phyloP scores from a whole-genome alignment of 2,329 filamentous ascomycete genomes.

The Rhynchosporium agropyri region DNA sequence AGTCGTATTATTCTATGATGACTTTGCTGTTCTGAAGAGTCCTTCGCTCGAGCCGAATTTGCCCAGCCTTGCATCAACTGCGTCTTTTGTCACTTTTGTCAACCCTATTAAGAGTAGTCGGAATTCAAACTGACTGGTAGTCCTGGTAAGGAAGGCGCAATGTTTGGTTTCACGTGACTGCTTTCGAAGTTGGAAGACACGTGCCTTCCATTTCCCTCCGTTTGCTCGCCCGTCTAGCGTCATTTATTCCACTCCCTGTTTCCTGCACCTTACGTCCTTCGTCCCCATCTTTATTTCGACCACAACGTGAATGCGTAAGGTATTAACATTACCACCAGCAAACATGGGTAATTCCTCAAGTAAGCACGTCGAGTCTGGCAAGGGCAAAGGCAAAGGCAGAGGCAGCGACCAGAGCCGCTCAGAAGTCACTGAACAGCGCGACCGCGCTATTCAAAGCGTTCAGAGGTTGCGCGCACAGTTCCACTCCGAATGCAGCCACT shows the following conservation, averaged over 20 bases:
- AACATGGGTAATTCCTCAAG: constrained; percentile 10
- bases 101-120: neutral
- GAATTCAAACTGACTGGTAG: neutral
- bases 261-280: neutral
- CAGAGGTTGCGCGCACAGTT: constrained; percentile 19
- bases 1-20: neutral
- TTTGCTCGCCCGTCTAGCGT: neutral
- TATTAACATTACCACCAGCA: constrained; percentile 10
- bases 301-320: neutral
- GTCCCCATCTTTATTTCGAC: neutral
- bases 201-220: constrained; percentile 6
- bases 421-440: constrained; percentile 4
- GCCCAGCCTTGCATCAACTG: too few species aligned
- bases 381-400: constrained; percentile 14
- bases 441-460: constrained; percentile 3
- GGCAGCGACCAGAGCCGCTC: neutral
- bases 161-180: neutral
- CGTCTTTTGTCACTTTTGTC: too few species aligned
- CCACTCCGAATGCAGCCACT: constrained; percentile 12
- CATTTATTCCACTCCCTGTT: neutral
- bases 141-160: neutral
- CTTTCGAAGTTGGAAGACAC: neutral
- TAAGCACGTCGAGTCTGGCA: constrained; percentile 7
- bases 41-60: too few species aligned
- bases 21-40: neutral